Percentiles rank a stretch among this genome's conserved stretches.
Conservation (phyloP, 331 rosid species). For the Malus hybrid region DNA sequence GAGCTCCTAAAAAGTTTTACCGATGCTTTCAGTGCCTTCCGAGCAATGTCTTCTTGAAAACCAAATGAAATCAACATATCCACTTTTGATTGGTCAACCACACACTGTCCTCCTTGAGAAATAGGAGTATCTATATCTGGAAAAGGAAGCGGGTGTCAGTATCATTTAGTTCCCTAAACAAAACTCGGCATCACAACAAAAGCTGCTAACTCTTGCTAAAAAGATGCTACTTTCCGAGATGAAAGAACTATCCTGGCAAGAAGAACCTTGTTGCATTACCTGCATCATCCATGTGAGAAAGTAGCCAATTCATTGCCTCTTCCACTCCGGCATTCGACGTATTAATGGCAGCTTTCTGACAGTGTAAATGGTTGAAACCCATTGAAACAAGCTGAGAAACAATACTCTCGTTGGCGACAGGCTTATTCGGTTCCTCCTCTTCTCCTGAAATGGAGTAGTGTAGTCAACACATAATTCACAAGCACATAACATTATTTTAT, state of each 20-base stretch:
- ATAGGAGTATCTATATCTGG: slow-evolving; percentile 75
- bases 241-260: not conserved
- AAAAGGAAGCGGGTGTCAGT: not conserved
- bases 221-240: not conserved
- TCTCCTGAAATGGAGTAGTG: slow-evolving; percentile 29
- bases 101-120: slow-evolving; percentile 36
- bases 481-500: not conserved
- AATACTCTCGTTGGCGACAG: slow-evolving; percentile 53
- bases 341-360: slow-evolving; percentile 90
- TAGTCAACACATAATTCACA: not conserved
- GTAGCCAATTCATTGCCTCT: slow-evolving; percentile 98
- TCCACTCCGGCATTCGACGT: slow-evolving; percentile 83
- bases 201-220: not conserved
- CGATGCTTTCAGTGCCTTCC: slow-evolving; percentile 77
- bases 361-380: slow-evolving; percentile 76
- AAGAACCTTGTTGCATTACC: slow-evolving; percentile 36
- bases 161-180: slow-evolving; percentile 7
- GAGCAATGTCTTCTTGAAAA: slow-evolving; percentile 74
- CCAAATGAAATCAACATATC: slow-evolving; percentile 84
- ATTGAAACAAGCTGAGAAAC: slow-evolving; percentile 88
- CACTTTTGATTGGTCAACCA: slow-evolving; percentile 73
- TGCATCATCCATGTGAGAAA: slow-evolving; percentile 91
- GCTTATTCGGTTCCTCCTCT: slow-evolving; percentile 41
- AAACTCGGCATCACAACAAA: not conserved
- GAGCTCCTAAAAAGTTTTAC: slow-evolving; percentile 28